Percentiles rank a stretch among this genome's conserved stretches.
Conservation (phyloP, 73 alveolate genomes). For the Loxodes magnus region DNA sequence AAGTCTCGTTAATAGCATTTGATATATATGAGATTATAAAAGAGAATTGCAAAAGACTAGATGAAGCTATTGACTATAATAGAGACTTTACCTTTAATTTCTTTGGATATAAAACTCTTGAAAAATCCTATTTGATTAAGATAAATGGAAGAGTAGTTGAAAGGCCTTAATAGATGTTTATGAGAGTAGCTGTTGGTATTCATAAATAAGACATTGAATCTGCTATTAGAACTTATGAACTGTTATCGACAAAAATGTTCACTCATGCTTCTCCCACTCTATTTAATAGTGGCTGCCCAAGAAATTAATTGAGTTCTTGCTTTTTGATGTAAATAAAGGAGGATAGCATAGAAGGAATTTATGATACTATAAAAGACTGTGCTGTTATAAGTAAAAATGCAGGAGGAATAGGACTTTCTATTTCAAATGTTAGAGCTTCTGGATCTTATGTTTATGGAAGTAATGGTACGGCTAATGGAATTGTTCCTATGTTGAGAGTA, state of each 20-base stretch:
- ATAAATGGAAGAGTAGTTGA: conserved; percentile 55
- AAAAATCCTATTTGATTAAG: conserved; percentile 46
- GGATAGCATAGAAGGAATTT: conserved; percentile 90
- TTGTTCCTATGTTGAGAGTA: conserved; percentile 91
- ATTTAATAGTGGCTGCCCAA: conserved; percentile 86
- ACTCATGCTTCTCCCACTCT: conserved; percentile 96
- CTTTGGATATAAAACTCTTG: conserved; percentile 94
- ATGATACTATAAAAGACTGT: conserved; percentile 65
- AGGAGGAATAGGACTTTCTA: conserved; percentile 92
- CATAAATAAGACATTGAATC: conserved; percentile 36
- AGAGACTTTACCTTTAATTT: conserved; percentile 82
- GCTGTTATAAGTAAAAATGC: conserved; percentile 85
- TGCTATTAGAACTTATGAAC: conserved; percentile 57
- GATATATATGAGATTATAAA: conserved; percentile 49
- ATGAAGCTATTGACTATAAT: conserved; percentile 38
- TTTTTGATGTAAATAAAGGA: conserved; percentile 38
- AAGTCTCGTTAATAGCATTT: conserved; percentile 47
- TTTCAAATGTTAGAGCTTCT: conserved; percentile 75
- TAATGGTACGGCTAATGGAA: conserved; percentile 87
- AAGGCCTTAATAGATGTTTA: conserved; percentile 72
- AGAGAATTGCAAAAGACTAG: conserved; percentile 32
- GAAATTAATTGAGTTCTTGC: conserved; percentile 86
- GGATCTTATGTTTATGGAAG: conserved; percentile 86
- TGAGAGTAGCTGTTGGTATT: conserved; percentile 62
- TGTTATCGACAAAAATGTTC: conserved; percentile 67